Conservation (phyloP, 768 basidiomycete species). For the Hygrophorus pudorinus region DNA sequence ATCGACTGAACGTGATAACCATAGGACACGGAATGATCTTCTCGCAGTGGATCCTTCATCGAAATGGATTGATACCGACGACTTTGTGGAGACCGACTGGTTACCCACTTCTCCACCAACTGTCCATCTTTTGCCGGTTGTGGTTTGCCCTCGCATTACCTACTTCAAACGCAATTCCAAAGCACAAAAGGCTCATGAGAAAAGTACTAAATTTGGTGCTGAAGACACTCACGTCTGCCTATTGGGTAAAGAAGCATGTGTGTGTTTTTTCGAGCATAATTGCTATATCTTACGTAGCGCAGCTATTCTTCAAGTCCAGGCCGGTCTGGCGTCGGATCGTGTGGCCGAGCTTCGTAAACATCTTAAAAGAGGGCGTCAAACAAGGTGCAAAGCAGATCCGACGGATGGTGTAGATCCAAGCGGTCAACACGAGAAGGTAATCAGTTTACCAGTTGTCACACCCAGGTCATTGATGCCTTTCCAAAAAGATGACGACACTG, state of each 20-base stretch:
- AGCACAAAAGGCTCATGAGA: constrained; percentile 27
- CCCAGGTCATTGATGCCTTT: too few species aligned
- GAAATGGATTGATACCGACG: constrained; percentile 68
- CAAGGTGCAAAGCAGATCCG: too few species aligned
- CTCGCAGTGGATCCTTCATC: constrained; percentile 34
- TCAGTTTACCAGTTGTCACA: too few species aligned
- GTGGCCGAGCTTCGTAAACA: constrained; percentile 35
- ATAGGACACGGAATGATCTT: constrained; percentile 36
- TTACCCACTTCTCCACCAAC: constrained; percentile 39
- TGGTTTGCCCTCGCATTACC: constrained; percentile 73
- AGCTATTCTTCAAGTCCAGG: constrained; percentile 62
- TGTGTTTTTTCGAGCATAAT: constrained; percentile 14
- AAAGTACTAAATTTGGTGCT: constrained; percentile 71
- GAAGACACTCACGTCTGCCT: constrained; percentile 80
- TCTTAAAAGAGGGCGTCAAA: too few species aligned
- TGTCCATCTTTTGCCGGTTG: constrained; percentile 61
- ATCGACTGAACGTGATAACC: constrained; percentile 36
- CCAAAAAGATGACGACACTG: not conserved
- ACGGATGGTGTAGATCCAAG: too few species aligned
- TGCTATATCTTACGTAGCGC: not conserved
- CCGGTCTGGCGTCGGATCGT: constrained; percentile 45
- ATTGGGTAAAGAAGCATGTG: constrained; percentile 63
- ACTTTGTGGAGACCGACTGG: constrained; percentile 78
- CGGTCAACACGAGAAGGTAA: too few species aligned
- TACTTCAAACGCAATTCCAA: constrained; percentile 61